These are phyloP conservation scores for Penicillium italicum DNA, from an alignment of 2,329 filamentous ascomycete species.

Conservation along the genomic window DNA sequence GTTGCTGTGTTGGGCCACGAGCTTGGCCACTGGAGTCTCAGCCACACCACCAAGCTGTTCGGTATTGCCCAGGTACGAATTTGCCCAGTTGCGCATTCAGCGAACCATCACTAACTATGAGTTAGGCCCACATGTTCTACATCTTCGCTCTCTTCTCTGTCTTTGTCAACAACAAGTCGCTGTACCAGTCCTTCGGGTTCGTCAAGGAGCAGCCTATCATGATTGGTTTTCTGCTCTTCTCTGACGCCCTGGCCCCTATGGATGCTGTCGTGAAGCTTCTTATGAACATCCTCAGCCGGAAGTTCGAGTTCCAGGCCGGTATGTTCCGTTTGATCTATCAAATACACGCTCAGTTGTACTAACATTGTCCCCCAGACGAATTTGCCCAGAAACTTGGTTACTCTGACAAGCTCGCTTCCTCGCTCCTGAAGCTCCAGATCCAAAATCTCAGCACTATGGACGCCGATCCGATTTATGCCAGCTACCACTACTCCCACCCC, in stretches of 20 bases:
- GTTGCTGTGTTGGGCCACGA: slow-evolving; percentile 94
- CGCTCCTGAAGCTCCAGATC: slow-evolving; percentile 94
- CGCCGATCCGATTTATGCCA: slow-evolving; percentile 96
- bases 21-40: slow-evolving; percentile 93
- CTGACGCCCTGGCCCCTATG: slow-evolving; percentile 89
- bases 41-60: slow-evolving; percentile 89
- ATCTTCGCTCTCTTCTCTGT: slow-evolving; percentile 95
- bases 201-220: slow-evolving; percentile 79
- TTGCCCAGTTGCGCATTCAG: not conserved
- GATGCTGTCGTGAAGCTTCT: slow-evolving; percentile 91
- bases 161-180: slow-evolving; percentile 90
- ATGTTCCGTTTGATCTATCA: slow-evolving; percentile 24
- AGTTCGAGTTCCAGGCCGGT: slow-evolving; percentile 93
- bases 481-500: slow-evolving; percentile 97
- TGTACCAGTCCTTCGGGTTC: slow-evolving; percentile 92
- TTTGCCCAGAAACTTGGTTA: slow-evolving; percentile 87
- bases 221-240: slow-evolving; percentile 96
- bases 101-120: slow-evolving; percentile 1
- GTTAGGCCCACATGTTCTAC: slow-evolving; percentile 85
- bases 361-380: slow-evolving; percentile 53
- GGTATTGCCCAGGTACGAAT: slow-evolving; percentile 71
- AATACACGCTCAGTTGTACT: slow-evolving; percentile 13
- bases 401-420: slow-evolving; percentile 73
- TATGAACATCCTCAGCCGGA: slow-evolving; percentile 93
- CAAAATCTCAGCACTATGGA: slow-evolving; percentile 99